Conservation (phyloP, 495 filamentous ascomycete species). For the Xylona heveae region DNA sequence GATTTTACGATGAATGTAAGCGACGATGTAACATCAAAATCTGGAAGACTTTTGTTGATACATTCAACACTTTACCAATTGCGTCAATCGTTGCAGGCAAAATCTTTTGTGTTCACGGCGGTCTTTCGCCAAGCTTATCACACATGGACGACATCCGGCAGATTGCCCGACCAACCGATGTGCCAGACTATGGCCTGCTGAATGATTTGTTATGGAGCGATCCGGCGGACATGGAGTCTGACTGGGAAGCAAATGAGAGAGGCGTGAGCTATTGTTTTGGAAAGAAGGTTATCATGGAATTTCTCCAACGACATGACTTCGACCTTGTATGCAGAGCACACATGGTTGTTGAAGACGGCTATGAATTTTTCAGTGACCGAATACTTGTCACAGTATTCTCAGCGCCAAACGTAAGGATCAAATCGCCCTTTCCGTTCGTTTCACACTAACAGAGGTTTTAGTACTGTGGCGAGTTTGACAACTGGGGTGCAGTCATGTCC, state of each 20-base stretch:
- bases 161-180: constrained; percentile 88
- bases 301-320: constrained; percentile 86
- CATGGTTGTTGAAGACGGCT: constrained; percentile 99
- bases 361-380: constrained; percentile 95
- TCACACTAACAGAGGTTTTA: constrained; percentile 15
- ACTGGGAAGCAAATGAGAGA: constrained; percentile 95
- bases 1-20: constrained; percentile 99
- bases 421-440: constrained; percentile 1
- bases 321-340: constrained; percentile 93
- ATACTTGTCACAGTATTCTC: constrained; percentile 95
- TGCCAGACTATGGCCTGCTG: constrained; percentile 88
- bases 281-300: constrained; percentile 95
- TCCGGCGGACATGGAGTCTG: constrained; percentile 89
- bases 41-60: constrained; percentile 98
- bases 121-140: constrained; percentile 72
- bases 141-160: constrained; percentile 98
- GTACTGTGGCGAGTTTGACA: constrained; percentile 99
- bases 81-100: constrained; percentile 92
- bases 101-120: constrained; percentile 98
- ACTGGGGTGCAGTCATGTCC: constrained; percentile 98
- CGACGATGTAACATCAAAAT: constrained; percentile 92
- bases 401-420: constrained; percentile 78
- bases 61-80: constrained; percentile 91
- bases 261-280: constrained; percentile 98
- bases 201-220: constrained; percentile 98